A percentile compares a stretch with the other conserved stretches of the same genome.
Conservation (phyloP, 495 filamentous ascomycete genomes). For the Cetradonia linearis region DNA sequence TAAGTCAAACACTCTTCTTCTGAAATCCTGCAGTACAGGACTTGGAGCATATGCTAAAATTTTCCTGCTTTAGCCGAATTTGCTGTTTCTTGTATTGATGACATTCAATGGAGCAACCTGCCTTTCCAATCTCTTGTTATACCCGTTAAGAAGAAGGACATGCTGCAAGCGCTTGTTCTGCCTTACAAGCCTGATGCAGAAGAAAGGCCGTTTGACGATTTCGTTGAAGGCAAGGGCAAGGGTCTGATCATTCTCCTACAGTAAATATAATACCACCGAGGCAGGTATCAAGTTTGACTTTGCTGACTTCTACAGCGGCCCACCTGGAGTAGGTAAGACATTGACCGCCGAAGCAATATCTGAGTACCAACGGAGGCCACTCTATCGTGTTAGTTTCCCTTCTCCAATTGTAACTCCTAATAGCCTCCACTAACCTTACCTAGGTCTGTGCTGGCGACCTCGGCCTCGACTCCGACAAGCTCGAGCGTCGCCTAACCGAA, state of each 20-base stretch:
- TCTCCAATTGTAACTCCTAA: too few species aligned
- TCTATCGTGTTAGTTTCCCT: slow-evolving; percentile 19
- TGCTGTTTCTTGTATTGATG: slow-evolving; percentile 16
- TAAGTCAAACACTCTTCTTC: not conserved
- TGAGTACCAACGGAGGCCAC: slow-evolving; percentile 22
- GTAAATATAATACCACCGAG: not conserved
- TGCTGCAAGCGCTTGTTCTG: slow-evolving; percentile 37
- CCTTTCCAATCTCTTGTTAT: slow-evolving; percentile 21
- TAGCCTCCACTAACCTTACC: not conserved
- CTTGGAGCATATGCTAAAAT: not conserved
- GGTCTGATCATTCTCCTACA: slow-evolving; percentile 24
- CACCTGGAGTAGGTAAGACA: slow-evolving; percentile 27
- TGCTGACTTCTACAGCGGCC: slow-evolving; percentile 10
- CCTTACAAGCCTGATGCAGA: slow-evolving; percentile 15
- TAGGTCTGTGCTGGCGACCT: slow-evolving; percentile 24
- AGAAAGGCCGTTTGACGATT: slow-evolving; percentile 23
- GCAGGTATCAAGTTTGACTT: not conserved
- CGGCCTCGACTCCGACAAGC: slow-evolving; percentile 20
- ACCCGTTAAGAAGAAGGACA: slow-evolving; percentile 20
- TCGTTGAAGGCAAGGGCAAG: slow-evolving; percentile 25
- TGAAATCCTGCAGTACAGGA: not conserved
- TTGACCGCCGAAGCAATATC: slow-evolving; percentile 26
- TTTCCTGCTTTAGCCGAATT: slow-evolving; percentile 12
- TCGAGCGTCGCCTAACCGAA: slow-evolving; percentile 20
- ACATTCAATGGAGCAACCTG: slow-evolving; percentile 17